Percentiles rank a stretch among this genome's conserved stretches.
These are phyloP conservation scores for Jaapia argillacea DNA, from an alignment of 768 basidiomycete genomes.

Conservation along the genomic window DNA sequence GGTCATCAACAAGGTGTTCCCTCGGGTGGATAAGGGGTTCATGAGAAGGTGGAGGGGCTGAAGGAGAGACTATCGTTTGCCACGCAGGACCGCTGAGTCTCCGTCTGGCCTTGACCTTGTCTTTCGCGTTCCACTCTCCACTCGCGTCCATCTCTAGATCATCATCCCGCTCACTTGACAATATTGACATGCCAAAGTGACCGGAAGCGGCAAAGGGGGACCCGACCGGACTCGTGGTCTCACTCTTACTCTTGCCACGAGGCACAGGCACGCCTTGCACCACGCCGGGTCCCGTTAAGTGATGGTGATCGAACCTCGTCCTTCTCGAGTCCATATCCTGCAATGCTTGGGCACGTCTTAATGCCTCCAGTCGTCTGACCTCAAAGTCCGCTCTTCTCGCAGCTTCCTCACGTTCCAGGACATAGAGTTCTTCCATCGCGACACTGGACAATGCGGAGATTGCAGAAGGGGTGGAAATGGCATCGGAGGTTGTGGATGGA, in stretches of 20 bases:
- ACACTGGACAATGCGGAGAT: conserved; percentile 63
- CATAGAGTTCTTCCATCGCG: conserved; percentile 85
- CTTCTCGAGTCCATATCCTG: conserved; percentile 15
- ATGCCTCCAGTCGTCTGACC: conserved; percentile 43
- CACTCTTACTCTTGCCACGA: conserved; percentile 40
- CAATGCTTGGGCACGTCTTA: conserved; percentile 56
- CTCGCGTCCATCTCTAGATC: conserved; percentile 10
- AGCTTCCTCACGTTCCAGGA: conserved; percentile 82
- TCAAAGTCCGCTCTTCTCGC: conserved; percentile 82
- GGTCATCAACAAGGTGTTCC: conserved; percentile 19
- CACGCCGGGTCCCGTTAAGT: conserved; percentile 4
- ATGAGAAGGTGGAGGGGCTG: too few relatives aligned
- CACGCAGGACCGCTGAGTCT: conserved; percentile 48
- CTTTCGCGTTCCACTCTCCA: conserved; percentile 15
- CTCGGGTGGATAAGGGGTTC: conserved; percentile 25
- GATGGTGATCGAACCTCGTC: neutral
- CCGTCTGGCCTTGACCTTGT: conserved; percentile 24
- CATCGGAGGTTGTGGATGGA: conserved; percentile 3
- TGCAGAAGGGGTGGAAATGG: conserved; percentile 29
- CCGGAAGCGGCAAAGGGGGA: conserved; percentile 34
- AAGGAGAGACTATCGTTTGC: too few relatives aligned
- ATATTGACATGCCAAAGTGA: conserved; percentile 27
- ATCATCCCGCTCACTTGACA: conserved; percentile 28
- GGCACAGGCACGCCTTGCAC: conserved; percentile 10
- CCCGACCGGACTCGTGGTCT: conserved; percentile 55